A percentile compares a stretch with the other conserved stretches of the same genome.
Conservation (phyloP, 257 asterid species). For the Solanum sparsipilum region DNA sequence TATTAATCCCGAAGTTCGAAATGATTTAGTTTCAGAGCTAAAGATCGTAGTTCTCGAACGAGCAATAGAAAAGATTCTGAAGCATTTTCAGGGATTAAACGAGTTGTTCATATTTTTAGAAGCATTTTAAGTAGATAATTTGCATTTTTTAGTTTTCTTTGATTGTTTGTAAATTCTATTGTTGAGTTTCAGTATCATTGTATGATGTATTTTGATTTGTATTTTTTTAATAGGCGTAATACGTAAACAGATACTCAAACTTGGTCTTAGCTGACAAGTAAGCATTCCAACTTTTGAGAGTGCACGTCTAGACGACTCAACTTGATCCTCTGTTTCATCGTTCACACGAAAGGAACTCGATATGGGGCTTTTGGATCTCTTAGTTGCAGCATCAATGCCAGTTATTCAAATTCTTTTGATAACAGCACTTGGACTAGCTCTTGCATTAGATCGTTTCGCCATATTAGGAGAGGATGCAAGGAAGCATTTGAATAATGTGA, state of each 20-base stretch:
- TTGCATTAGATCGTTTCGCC: constrained; percentile 43
- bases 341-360: not conserved
- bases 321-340: not conserved
- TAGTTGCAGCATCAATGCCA: constrained; percentile 58
- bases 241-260: not conserved
- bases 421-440: constrained; percentile 67
- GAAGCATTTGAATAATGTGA: constrained; percentile 72
- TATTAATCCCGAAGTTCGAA: not conserved
- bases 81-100: not conserved
- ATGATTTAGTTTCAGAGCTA: not conserved
- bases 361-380: constrained; percentile 58
- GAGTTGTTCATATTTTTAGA: too few species aligned
- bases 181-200: not conserved
- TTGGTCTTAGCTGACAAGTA: not conserved
- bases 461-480: constrained; percentile 71
- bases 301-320: not conserved
- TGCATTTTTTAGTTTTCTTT: not conserved
- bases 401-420: constrained; percentile 65
- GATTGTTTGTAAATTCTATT: not conserved
- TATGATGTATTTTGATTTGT: not conserved
- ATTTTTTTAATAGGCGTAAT: not conserved
- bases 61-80: not conserved
- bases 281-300: not conserved
- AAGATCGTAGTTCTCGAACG: not conserved
- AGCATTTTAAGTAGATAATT: not conserved